Conservation (phyloP, 2,329 filamentous ascomycete species). For the Didymella arachidicola region DNA sequence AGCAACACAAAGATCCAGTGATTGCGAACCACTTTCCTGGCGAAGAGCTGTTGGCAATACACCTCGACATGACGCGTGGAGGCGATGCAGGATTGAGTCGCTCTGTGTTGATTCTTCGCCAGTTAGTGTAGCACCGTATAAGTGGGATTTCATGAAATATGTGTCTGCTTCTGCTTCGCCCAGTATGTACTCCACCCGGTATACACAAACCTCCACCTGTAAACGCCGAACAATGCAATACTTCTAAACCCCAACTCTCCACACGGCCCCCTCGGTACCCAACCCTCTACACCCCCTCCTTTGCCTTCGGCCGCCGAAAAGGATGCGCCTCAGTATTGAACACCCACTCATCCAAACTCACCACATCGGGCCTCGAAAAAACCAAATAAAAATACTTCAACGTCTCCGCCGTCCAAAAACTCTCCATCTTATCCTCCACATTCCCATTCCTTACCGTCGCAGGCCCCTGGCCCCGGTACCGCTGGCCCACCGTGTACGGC, state of each 20-base stretch:
- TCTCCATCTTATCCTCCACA: constrained; percentile 50
- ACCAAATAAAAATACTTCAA: constrained; percentile 61
- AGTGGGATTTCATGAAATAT: background rate
- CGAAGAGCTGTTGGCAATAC: too few relatives aligned
- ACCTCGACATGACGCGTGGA: too few relatives aligned
- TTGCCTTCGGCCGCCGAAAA: constrained; percentile 45
- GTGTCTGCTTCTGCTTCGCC: background rate
- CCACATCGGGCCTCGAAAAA: constrained; percentile 54
- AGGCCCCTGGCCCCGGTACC: constrained; percentile 10
- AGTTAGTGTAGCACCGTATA: too few relatives aligned
- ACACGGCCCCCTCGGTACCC: background rate
- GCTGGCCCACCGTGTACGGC: constrained; percentile 4
- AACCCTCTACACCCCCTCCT: background rate
- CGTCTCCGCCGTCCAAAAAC: constrained; percentile 60
- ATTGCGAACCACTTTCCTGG: too few relatives aligned
- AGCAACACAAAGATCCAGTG: too few relatives aligned
- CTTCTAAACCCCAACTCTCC: background rate
- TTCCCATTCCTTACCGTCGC: constrained; percentile 22
- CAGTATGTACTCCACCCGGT: background rate
- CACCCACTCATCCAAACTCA: constrained; percentile 58
- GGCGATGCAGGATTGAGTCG: background rate
- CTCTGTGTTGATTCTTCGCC: background rate
- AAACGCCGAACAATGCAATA: background rate
- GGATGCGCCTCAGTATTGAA: constrained; percentile 62
- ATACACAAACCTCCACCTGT: background rate